Evolutionary conservation across 23 red algal genomes (phyloP), one percentile per base, ranked within the genome.

Genomic region (Gracilariopsis chorda): DNA sequence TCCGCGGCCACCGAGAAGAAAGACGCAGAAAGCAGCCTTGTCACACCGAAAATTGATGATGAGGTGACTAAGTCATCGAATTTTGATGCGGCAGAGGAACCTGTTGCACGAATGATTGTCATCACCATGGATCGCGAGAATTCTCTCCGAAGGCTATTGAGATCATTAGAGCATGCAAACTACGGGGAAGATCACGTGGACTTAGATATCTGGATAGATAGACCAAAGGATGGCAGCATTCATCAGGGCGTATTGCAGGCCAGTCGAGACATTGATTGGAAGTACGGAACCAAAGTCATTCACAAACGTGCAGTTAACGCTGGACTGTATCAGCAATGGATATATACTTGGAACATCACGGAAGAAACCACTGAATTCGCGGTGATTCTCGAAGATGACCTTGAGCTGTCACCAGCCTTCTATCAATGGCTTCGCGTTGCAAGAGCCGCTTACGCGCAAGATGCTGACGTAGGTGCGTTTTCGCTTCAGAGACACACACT

Each of bases 361-460:
- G 67, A 86, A 75, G 57, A 84, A 64, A 81, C 82, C 24, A 84
- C 64, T 17, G 92, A 94, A 56, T 72, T 81, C 48, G 92, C 72
- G 7, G 61, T 95, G 27, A 95, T 95, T 35, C 71, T 95, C 13
- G 92, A 95, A 27, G 92, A 95, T 72, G 92, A 95, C 51, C 75
- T 95, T 19, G 92, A 95, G 52, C 84, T 90, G 34, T 95, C 92
- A 33, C 84, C 84, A 21, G 72, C 68, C 23, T 95, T 90, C 52
- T 95, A 77, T 73, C 30, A 56, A 72, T 95, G 79, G 79, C 46
- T 95, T 28, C 84, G 86, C 6, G 72, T 77, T 17, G 92, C 92
- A 1, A 44, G 76, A 48, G 83, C 78, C n/a, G 86, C 76, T 68
- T 95, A 95, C 61, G 86, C 64, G 14, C 57, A 75, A 37, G 76